Evolutionary conservation across 2,329 filamentous ascomycete genomes (phyloP), one percentile per base, ranked within the genome.

Genomic region (Mollisia scopiformis): DNA sequence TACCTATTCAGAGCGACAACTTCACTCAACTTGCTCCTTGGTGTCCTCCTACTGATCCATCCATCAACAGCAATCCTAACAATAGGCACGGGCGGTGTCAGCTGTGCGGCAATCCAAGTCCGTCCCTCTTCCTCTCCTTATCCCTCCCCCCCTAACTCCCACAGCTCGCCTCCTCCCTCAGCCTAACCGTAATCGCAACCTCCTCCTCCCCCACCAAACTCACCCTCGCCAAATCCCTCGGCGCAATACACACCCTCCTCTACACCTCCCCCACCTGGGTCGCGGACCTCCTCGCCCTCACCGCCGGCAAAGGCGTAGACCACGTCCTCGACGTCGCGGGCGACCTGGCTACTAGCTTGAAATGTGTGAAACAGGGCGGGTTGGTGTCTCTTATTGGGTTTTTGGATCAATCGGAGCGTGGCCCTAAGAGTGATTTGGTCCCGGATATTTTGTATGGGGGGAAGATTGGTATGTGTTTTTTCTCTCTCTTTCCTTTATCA

Each of bases 311-410:
- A n/a, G 82, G 82, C 21, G 82, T 79, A 11, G 81, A 85, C 73
- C 72, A 83, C 57, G 77, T 85, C 54, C 75, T 85, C 61, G 84
- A 85, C 63, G 78, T 77, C 35, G 82, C 80, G 39, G 83, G 82
- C 1, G 31, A 46, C 27, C 10, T 51, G 21, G 55, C 51, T n/a
- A 10, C n/a, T 30, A 57, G 46, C 43, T 25, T 41, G 43, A 51
- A 8, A n/a, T 28, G 7, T 21, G 43, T 51, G 43, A 57, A n/a
- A 27, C 43, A 51, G 13, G 46, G 46, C 14, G 46, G 55, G 23
- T 30, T 57, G 55, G 55, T 57, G 46, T 51, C 46, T 47, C 30
- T 57, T 31, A 43, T 57, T 51, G 55, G 43, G 8, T 51, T 57
- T 21, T 23, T 57, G 33, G 43, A 47, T 47, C 3, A 27, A n/a